phyloP scores from a whole-genome alignment of 2,329 filamentous ascomycete species.

The Phyllosticta citribraziliensis region DNA sequence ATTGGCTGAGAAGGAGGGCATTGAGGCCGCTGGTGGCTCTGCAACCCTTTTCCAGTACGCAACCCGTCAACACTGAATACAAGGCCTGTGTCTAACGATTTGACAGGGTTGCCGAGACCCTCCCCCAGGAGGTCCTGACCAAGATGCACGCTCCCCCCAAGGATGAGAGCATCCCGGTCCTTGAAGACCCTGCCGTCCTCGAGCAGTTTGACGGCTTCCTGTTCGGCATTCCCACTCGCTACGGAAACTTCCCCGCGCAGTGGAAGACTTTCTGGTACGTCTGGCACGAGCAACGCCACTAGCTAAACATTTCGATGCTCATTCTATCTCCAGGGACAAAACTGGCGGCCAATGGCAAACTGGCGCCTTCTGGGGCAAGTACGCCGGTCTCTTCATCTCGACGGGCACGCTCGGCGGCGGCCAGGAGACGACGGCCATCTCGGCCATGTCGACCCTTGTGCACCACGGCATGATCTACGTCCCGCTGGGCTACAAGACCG shows the following conservation, averaged over 20 bases:
- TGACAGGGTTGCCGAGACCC: slow-evolving; percentile 68
- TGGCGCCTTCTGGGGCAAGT: slow-evolving; percentile 76
- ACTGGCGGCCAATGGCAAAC: slow-evolving; percentile 74
- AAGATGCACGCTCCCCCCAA: slow-evolving; percentile 91
- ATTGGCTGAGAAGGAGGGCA: slow-evolving; percentile 82
- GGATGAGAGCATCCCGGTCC: slow-evolving; percentile 49
- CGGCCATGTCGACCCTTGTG: slow-evolving; percentile 71
- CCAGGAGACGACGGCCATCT: slow-evolving; percentile 79
- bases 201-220: slow-evolving; percentile 79
- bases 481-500: slow-evolving; percentile 82
- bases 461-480: slow-evolving; percentile 97
- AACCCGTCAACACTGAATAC: background rate
- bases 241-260: slow-evolving; percentile 94
- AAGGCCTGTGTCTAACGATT: slow-evolving; percentile 6
- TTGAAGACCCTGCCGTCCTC: slow-evolving; percentile 53
- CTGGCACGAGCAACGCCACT: background rate
- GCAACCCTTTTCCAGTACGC: slow-evolving; percentile 73
- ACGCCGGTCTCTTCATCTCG: slow-evolving; percentile 82
- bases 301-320: slow-evolving; percentile 43
- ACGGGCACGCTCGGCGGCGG: slow-evolving; percentile 80
- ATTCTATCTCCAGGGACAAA: slow-evolving; percentile 46
- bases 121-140: slow-evolving; percentile 66
- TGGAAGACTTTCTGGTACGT: slow-evolving; percentile 78
- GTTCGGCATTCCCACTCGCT: slow-evolving; percentile 89
- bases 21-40: slow-evolving; percentile 74